A percentile compares a stretch with the other conserved stretches of the same genome.
phyloP scores from a whole-genome alignment of 2,329 filamentous ascomycete species.

The Calonectria honghensis region DNA sequence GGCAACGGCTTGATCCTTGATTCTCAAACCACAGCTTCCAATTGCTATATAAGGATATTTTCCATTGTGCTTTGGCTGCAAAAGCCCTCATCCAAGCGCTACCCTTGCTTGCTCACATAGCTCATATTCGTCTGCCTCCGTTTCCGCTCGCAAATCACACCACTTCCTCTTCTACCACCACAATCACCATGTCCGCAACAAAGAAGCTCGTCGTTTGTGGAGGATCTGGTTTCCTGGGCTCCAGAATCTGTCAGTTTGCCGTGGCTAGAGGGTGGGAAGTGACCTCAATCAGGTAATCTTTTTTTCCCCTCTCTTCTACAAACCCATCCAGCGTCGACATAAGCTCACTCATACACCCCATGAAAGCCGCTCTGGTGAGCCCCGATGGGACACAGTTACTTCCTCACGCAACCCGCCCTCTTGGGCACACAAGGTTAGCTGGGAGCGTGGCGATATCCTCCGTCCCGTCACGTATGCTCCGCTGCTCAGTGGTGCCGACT shows the following conservation, averaged over 20 bases:
- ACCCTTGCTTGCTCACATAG: conserved; percentile 2
- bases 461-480: conserved; percentile 86
- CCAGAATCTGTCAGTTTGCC: conserved; percentile 92
- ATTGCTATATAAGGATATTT: background rate
- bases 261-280: conserved; percentile 92
- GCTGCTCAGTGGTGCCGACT: conserved; percentile 85
- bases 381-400: conserved; percentile 88
- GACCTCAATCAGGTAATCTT: conserved; percentile 87
- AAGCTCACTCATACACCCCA: conserved; percentile 51
- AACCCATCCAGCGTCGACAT: background rate
- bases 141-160: conserved; percentile 49
- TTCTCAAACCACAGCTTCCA: conserved; percentile 36
- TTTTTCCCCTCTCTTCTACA: conserved; percentile 11
- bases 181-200: conserved; percentile 70
- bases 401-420: conserved; percentile 80
- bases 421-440: conserved; percentile 89
- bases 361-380: conserved; percentile 89
- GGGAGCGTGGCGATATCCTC: conserved; percentile 92
- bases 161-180: conserved; percentile 43
- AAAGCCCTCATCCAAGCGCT: background rate
- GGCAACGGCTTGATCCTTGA: conserved; percentile 36
- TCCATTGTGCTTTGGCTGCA: background rate
- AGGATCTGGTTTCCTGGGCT: conserved; percentile 93
- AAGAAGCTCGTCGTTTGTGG: conserved; percentile 94
- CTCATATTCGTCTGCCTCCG: conserved; percentile 1